Evolutionary conservation across 2,329 filamentous ascomycete species (phyloP).

Genomic region (Paraphoma sp.): DNA sequence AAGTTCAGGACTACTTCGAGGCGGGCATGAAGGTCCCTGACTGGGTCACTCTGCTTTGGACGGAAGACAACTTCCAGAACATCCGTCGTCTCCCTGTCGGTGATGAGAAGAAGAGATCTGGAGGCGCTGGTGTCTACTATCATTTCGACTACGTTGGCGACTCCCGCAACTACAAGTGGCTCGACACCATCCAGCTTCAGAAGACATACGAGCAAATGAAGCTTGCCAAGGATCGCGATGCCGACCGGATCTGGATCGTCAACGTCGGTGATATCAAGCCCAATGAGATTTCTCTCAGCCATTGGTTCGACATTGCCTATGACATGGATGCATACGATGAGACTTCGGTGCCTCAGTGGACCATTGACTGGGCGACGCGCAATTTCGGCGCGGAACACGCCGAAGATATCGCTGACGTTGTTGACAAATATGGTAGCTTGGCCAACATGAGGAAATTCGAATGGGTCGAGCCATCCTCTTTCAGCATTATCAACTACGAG

Average conservation of each 20-base stretch:
- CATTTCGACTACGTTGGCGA: conserved; percentile 70
- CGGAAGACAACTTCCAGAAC: conserved; percentile 74
- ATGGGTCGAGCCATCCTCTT: conserved; percentile 64
- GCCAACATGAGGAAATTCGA: conserved; percentile 68
- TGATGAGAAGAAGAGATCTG: conserved; percentile 65
- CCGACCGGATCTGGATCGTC: conserved; percentile 69
- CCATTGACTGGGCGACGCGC: conserved; percentile 62
- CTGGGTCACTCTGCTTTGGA: conserved; percentile 71
- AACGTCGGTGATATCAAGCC: conserved; percentile 73
- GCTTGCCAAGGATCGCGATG: conserved; percentile 65
- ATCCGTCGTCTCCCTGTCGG: conserved; percentile 66
- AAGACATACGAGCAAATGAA: conserved; percentile 72
- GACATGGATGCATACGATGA: conserved; percentile 65
- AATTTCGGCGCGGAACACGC: conserved; percentile 62
- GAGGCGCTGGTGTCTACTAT: conserved; percentile 72
- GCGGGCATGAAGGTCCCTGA: conserved; percentile 68
- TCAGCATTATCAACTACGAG: conserved; percentile 68
- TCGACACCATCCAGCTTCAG: conserved; percentile 70
- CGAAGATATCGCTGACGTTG: conserved; percentile 57
- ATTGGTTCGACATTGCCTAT: conserved; percentile 73
- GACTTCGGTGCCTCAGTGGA: conserved; percentile 63
- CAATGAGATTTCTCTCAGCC: conserved; percentile 69
- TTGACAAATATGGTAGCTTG: conserved; percentile 64
- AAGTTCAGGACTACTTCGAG: conserved; percentile 73
- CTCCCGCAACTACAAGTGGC: conserved; percentile 64